Base-by-base conservation (phyloP, 768 basidiomycete species). In the Harrya chromipes region DNA sequence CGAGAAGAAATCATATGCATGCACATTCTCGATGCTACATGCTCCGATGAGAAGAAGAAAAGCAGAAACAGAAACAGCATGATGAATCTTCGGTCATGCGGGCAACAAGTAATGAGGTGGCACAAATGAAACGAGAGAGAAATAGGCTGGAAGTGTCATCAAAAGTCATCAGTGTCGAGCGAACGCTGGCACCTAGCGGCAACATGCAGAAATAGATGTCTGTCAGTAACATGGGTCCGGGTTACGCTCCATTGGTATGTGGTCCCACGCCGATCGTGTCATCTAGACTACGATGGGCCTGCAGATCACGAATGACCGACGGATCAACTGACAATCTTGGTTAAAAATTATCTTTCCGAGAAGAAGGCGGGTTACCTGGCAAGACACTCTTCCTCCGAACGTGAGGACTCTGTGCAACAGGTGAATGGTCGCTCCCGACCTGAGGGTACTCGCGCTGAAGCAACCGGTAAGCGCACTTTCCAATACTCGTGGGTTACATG, bases 381-480 rank as follows among this genome's bases (percentile, higher is more conserved):
- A 97, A 76, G 40, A 95, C 94, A 61, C 92, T 95, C 76, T 94
- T 97, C 69, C 95, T 81, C 59, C 95, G 84, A 29, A 94, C 83
- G 70, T 99, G 95, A 46, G 93, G 78, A 38, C 84, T 81, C 50
- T 75, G 72, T 47, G 78, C 70, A 55, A 76, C 69, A 26, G 81
- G 74, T 40, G 80, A 80, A 59, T 82, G 81, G 50, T 84, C 80
- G 57, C 78, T 72, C 52, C 78, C 79, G 46, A 84, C 73, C 59
- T 85, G 85, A 45, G 84, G 85, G 61, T 84, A 77, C 51, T 82
- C 79, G 61, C 79, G 77, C 87, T 89, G 54, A 57, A 63, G 42
- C 40, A 53, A 55, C 42, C 11, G 38, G 54, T 59, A 59, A 61
- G 61, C 54, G 53, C 39, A 43, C 49, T 40, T 31, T 49, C 39